Percentiles rank a stretch among this genome's conserved stretches.
phyloP scores from a whole-genome alignment of 2,329 filamentous ascomycete species.

The Dothiorella sarmentorum region DNA sequence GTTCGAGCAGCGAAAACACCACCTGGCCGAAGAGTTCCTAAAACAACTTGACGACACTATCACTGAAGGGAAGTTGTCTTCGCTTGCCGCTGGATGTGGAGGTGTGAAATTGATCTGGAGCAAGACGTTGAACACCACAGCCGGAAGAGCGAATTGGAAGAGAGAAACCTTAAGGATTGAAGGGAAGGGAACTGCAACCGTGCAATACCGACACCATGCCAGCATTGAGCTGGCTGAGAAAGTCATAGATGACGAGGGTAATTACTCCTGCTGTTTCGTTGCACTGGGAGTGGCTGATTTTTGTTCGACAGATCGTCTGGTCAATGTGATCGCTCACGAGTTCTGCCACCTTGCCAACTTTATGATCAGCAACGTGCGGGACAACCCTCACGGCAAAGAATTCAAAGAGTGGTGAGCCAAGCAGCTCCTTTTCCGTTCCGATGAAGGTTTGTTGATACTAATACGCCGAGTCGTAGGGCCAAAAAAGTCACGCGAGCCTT shows the following conservation, averaged over 20 bases:
- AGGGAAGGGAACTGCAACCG: conserved; percentile 23
- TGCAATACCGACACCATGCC: conserved; percentile 57
- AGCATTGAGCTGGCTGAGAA: conserved; percentile 86
- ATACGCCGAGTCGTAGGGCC: too few species aligned
- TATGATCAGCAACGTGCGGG: conserved; percentile 73
- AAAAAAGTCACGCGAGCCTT: conserved; percentile 45
- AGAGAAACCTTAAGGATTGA: conserved; percentile 41
- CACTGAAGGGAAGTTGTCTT: conserved; percentile 56
- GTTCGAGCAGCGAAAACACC: conserved; percentile 62
- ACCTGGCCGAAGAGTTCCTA: conserved; percentile 63
- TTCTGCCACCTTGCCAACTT: conserved; percentile 94
- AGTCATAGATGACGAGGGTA: conserved; percentile 67
- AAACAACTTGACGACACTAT: conserved; percentile 65
- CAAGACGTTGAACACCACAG: conserved; percentile 75
- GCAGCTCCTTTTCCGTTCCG: too few species aligned
- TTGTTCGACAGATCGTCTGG: conserved; percentile 56
- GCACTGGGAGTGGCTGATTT: not conserved
- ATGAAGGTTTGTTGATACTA: too few species aligned
- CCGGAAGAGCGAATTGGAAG: conserved; percentile 57
- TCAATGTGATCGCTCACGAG: conserved; percentile 93
- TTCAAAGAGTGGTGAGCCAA: conserved; percentile 67
- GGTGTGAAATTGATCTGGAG: conserved; percentile 71
- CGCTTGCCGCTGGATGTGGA: conserved; percentile 61
- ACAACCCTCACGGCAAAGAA: conserved; percentile 75
- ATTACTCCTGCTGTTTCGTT: not conserved